Evolutionary conservation across 768 basidiomycete species (phyloP), one percentile per base, ranked within the genome.

Genomic region (Macrolepiota dolichaula): DNA sequence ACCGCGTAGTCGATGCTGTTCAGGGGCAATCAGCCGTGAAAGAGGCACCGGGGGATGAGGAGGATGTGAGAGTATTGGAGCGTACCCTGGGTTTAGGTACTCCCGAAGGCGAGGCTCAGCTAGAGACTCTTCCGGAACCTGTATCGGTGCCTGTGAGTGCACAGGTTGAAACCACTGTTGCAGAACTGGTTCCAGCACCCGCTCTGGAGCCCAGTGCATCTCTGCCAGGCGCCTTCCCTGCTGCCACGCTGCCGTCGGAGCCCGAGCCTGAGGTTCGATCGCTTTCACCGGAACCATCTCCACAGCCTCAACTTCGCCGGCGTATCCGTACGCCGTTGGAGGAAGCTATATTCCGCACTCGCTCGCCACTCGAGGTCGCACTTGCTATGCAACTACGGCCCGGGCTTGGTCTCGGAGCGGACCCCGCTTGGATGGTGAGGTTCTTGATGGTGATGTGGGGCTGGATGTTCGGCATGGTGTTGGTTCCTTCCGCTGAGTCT

Each of bases 401-500:
- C 4, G 88, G 89, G 1, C 72, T 90, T 22, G 89, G 88, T 38
- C 71, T 81, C 11, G 86, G 88, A 42, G 85, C 88, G 11, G 89
- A 91, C 66, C 80, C 88, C 5, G 89, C 89, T 38, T 91, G 88
- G 88, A 82, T 90, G 78, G 87, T 91, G 52, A 76, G 89, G 62
- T 91, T 89, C 69, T 71, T 91, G 72, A 90, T 92, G 89, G 78
- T 85, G 32, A 81, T 90, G 72, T 91, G 88, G 70, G 89, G 89
- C 24, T 91, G 89, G 89, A 78, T 91, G 64, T 81, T 85, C 44
- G 80, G 90, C 32, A 75, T 87, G 44, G 73, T 85, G 24, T 53
- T 60, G 51, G 59, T 60, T 15, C 59, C 59, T 4, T 32, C 40
- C 22, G 27, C 51, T 44, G 38, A 46, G 22, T 9, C 32, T 9